Conservation (phyloP, 2,329 filamentous ascomycete species). For the Dactylellina drechsleri region DNA sequence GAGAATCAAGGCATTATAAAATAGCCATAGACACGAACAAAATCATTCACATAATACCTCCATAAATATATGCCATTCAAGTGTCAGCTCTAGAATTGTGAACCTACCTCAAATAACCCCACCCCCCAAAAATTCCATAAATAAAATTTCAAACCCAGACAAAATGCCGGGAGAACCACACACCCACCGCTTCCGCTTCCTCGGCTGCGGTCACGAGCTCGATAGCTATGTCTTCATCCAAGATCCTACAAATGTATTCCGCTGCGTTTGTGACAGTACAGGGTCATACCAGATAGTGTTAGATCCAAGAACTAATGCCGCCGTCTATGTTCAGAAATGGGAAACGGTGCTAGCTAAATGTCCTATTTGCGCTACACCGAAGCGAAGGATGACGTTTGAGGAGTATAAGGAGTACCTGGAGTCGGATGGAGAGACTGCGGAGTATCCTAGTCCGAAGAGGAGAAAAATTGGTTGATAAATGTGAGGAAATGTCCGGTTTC, state of each 20-base stretch:
- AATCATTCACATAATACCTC: no score
- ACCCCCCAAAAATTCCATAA: not conserved
- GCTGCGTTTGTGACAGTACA: constrained; percentile 16
- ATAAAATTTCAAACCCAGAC: not conserved
- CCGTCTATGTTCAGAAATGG: not conserved
- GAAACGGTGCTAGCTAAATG: constrained; percentile 5
- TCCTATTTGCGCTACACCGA: not conserved
- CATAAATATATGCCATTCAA: no score
- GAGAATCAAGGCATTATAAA: no score
- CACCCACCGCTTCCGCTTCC: constrained; percentile 30
- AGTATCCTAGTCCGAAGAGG: not conserved
- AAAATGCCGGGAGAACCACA: constrained; percentile 35
- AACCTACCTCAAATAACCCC: no score
- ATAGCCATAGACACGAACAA: no score
- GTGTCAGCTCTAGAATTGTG: no score
- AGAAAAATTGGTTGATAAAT: not conserved
- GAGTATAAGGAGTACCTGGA: constrained; percentile 30
- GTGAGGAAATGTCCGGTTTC: not conserved
- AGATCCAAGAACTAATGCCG: not conserved
- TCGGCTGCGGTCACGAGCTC: constrained; percentile 10
- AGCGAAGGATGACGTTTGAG: constrained; percentile 19
- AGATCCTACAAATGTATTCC: not conserved
- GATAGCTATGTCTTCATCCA: constrained; percentile 25
- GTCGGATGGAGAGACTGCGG: not conserved
- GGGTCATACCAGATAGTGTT: constrained; percentile 18